Evolutionary conservation across 805 yeast species (phyloP), one percentile per base, ranked within the genome.

Genomic region (Isabelozyma rhagii): DNA sequence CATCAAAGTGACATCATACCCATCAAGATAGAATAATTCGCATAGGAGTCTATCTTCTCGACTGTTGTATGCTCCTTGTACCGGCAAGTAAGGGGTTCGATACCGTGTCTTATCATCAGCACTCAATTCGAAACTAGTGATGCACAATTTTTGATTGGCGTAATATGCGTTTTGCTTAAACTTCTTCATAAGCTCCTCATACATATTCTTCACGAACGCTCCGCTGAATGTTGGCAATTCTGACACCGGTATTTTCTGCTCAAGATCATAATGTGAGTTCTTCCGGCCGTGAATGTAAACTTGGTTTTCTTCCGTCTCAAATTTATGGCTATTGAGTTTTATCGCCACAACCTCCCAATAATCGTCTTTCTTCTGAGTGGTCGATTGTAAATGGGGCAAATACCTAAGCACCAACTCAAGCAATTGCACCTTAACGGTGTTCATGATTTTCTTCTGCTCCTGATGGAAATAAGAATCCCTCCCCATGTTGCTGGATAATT

Each of bases 341-440:
- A 68, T 68, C n/a, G 74, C 73, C 14, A 69, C 55, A 3, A 64
- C 51, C 53, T 68, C 74, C 74, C 74, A 69, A 0, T 56, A 47
- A 48, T 66, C 66, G 31, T 66, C 67, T 46, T 57, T 58, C 39
- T 59, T 59, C 29, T 49, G 41, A 14, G 46, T 50, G 1, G 60
- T 64, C 10, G 56, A 27, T 53, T 69, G 74, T 13, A 68, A 53
- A 54, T 69, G 73, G 8, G 74, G 74, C 25, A 69, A 55, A 28
- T 61, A 51, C 42, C 55, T 59, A 11, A 69, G 50, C 1, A 68
- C 70, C 25, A 57, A 50, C 43, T 65, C 67, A 8, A 69, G 51
- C 44, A 68, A 51, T 1, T 69, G 70, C 18, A 55, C 60, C 47
- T 58, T 60, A n/a, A 68, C 57, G 14, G 56, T 43, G 7, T 52